Conservation (phyloP, 768 basidiomycete species). For the Agaricus blazei region DNA sequence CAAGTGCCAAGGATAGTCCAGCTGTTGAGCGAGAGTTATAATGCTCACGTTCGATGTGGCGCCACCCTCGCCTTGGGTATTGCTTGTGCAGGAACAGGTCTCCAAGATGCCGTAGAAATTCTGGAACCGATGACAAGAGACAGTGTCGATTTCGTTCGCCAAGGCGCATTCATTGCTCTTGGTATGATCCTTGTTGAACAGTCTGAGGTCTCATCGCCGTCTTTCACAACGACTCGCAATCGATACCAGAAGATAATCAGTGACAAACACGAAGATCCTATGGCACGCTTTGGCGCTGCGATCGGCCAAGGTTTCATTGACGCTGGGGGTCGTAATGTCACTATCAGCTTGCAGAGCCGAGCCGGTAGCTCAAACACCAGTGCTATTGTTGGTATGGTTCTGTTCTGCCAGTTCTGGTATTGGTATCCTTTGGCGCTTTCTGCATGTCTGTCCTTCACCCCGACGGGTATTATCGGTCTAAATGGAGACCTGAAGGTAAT, state of each 20-base stretch:
- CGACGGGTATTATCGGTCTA: constrained; percentile 92
- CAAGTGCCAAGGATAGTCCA: constrained; percentile 98
- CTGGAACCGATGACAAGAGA: constrained; percentile 98
- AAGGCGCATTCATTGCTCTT: constrained; percentile 92
- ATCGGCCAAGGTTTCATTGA: constrained; percentile 97
- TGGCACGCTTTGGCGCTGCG: constrained; percentile 97
- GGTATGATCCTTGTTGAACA: constrained; percentile 98
- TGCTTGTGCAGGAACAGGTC: constrained; percentile 94
- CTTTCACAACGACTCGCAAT: constrained; percentile 74
- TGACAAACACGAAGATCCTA: constrained; percentile 98
- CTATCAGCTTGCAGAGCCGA: constrained; percentile 88
- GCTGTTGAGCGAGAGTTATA: constrained; percentile 95
- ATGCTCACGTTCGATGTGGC: constrained; percentile 96
- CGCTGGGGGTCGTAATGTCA: constrained; percentile 94
- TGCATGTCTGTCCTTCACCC: constrained; percentile 87
- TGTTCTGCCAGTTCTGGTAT: constrained; percentile 99
- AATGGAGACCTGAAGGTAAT: constrained; percentile 78
- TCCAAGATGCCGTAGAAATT: constrained; percentile 94
- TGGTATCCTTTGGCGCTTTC: constrained; percentile 98
- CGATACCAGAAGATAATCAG: constrained; percentile 84
- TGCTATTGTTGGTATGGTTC: constrained; percentile 94
- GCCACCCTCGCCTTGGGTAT: constrained; percentile 95
- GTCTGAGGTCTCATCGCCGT: constrained; percentile 84
- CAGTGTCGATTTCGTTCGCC: constrained; percentile 96
- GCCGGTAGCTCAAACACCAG: constrained; percentile 91